These are phyloP conservation scores for Auricularia cornea DNA, from an alignment of 768 basidiomycete genomes.

Conservation along the genomic window DNA sequence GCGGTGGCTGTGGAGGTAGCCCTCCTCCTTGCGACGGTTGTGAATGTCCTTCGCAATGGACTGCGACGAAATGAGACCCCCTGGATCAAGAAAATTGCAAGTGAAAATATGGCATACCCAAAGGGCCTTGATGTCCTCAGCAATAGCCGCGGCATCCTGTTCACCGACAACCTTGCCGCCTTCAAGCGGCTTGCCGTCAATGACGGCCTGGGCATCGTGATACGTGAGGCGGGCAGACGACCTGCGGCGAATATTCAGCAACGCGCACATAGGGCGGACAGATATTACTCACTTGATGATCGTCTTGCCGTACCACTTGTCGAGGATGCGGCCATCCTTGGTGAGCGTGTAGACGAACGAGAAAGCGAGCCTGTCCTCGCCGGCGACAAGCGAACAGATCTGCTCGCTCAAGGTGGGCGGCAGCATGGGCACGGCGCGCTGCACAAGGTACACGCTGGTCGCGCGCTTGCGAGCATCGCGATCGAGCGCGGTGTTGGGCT, in stretches of 20 bases:
- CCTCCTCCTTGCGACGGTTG: slow-evolving; percentile 64
- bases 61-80: slow-evolving; percentile 14
- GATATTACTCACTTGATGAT: slow-evolving; percentile 62
- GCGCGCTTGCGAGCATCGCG: slow-evolving; percentile 96
- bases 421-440: slow-evolving; percentile 94
- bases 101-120: slow-evolving; percentile 23
- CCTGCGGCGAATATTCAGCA: slow-evolving; percentile 33
- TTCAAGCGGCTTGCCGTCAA: slow-evolving; percentile 61
- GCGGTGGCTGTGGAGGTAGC: slow-evolving; percentile 65
- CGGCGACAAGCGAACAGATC: slow-evolving; percentile 84
- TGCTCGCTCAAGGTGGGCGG: slow-evolving; percentile 90
- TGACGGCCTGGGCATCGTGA: slow-evolving; percentile 67
- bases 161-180: slow-evolving; percentile 46
- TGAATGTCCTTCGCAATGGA: slow-evolving; percentile 65
- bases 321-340: slow-evolving; percentile 68
- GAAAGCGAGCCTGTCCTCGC: slow-evolving; percentile 85
- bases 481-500: slow-evolving; percentile 93
- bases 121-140: slow-evolving; percentile 66
- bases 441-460: slow-evolving; percentile 93
- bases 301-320: slow-evolving; percentile 91
- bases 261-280: neutral
- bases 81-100: neutral
- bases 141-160: slow-evolving; percentile 52
- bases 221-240: slow-evolving; percentile 86
- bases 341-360: slow-evolving; percentile 82